These are phyloP conservation scores for Wickerhamomyces ciferrii DNA, from an alignment of 805 yeast species.

Conservation along the genomic window DNA sequence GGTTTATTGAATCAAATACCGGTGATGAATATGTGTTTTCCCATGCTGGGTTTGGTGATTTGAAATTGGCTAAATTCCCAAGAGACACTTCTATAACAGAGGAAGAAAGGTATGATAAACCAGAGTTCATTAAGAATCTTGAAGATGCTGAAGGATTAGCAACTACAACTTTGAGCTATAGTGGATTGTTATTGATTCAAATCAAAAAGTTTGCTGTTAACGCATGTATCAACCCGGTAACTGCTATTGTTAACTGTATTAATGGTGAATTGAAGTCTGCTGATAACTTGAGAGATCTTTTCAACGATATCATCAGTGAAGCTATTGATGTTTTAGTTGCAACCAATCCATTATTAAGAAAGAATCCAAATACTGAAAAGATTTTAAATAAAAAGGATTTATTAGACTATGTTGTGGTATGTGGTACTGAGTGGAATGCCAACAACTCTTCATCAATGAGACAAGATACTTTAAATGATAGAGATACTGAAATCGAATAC, in stretches of 20 bases:
- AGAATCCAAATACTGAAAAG: conserved; percentile 14
- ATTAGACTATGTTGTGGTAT: conserved; percentile 28
- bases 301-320: conserved; percentile 28
- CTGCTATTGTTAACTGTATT: conserved; percentile 69
- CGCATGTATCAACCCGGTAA: conserved; percentile 77
- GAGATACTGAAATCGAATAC: conserved; percentile 71
- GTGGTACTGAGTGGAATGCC: conserved; percentile 42
- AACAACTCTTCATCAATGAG: conserved; percentile 50
- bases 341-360: conserved; percentile 24
- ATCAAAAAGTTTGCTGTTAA: conserved; percentile 75
- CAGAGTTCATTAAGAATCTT: conserved; percentile 23
- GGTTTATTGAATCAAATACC: conserved; percentile 36
- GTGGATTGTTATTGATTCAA: conserved; percentile 53
- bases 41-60: conserved; percentile 71
- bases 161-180: conserved; percentile 31
- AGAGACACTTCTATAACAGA: conserved; percentile 18
- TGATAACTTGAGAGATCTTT: conserved; percentile 32
- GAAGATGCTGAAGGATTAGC: conserved; percentile 22
- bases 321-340: conserved; percentile 24
- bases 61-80: conserved; percentile 57
- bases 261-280: conserved; percentile 70
- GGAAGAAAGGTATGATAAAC: conserved; percentile 2
- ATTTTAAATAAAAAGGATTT: conserved; percentile 27
- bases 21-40: conserved; percentile 36
- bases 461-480: conserved; percentile 47